Evolutionary conservation across 768 basidiomycete species (phyloP).

Genomic region (Solioccasus polychromus): DNA sequence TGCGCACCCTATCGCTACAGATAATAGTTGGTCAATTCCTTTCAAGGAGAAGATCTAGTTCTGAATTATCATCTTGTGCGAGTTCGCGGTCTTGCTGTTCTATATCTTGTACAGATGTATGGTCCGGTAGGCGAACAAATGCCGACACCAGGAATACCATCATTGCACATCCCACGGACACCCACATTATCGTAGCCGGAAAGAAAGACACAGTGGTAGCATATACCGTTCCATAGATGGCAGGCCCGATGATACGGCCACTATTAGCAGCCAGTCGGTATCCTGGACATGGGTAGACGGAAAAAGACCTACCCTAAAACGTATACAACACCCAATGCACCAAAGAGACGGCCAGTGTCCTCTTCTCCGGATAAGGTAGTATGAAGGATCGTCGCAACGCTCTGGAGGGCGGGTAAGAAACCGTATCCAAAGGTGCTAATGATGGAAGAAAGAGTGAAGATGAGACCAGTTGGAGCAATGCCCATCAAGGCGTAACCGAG

Average conservation of each 20-base stretch:
- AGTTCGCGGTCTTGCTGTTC: not conserved
- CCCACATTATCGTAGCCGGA: constrained; percentile 1
- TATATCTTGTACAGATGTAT: not conserved
- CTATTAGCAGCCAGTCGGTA: not conserved
- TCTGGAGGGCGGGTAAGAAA: constrained; percentile 2
- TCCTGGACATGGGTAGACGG: not conserved
- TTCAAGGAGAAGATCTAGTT: not conserved
- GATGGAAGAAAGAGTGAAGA: constrained; percentile 2
- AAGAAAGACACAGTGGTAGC: not conserved
- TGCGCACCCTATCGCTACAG: too few relatives aligned
- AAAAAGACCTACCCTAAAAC: constrained; percentile 1
- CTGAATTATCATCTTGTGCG: not conserved
- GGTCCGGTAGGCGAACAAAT: not conserved
- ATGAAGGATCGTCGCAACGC: constrained; percentile 1
- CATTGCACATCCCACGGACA: not conserved
- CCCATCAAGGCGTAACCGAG: constrained; percentile 2
- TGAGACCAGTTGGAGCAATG: not conserved
- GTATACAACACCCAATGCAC: constrained; percentile 5
- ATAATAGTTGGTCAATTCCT: too few relatives aligned
- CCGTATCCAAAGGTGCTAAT: not conserved
- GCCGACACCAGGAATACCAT: not conserved
- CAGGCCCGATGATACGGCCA: constrained; percentile 1
- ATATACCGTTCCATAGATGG: not conserved
- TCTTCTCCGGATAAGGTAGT: not conserved
- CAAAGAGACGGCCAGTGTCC: constrained; percentile 1